Evolutionary conservation across 805 yeast genomes (phyloP).

Genomic region (Pichia californica): DNA sequence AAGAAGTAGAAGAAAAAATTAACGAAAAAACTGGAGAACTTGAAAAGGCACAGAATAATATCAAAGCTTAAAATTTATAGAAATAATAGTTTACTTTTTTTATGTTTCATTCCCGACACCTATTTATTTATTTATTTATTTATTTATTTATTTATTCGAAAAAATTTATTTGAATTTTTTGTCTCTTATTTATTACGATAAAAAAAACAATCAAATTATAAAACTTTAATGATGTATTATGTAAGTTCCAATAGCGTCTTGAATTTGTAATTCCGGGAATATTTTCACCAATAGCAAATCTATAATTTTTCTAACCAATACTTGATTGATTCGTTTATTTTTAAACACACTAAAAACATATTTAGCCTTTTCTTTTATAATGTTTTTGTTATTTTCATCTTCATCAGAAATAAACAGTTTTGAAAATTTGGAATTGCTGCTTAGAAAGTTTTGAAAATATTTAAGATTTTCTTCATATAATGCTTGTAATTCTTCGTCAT

Average conservation of each 20-base stretch:
- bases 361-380: conserved; percentile 2
- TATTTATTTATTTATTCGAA: background rate
- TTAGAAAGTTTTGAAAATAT: conserved; percentile 6
- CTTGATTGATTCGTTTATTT: conserved; percentile 7
- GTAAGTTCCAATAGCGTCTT: background rate
- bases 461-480: conserved; percentile 12
- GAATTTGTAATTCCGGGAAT: conserved; percentile 11
- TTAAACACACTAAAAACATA: conserved; percentile 2
- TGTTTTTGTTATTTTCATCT: background rate
- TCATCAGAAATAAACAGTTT: background rate
- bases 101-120: no score
- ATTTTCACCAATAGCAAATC: conserved; percentile 7
- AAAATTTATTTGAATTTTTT: no score
- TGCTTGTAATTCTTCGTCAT: conserved; percentile 21
- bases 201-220: no score
- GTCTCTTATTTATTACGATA: background rate
- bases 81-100: no score
- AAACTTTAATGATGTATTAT: background rate
- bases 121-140: background rate
- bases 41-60: background rate
- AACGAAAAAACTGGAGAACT: background rate
- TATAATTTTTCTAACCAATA: conserved; percentile 7
- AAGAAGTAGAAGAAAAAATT: background rate
- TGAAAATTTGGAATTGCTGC: background rate
- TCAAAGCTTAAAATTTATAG: no score